Conservation (phyloP, 805 yeast genomes). For the Candida mattraensis region DNA sequence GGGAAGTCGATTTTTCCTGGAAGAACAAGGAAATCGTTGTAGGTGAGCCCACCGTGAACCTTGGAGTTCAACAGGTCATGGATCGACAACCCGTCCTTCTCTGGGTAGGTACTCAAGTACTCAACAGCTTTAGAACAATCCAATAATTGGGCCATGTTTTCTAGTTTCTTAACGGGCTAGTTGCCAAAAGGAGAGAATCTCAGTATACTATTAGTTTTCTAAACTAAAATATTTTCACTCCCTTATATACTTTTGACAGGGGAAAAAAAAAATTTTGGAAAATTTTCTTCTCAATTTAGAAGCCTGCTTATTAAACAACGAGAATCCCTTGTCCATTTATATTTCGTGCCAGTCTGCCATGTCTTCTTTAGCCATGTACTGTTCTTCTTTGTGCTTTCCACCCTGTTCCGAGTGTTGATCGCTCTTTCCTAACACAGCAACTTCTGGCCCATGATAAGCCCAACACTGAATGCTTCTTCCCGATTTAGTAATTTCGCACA, state of each 20-base stretch:
- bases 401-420: too few relatives aligned
- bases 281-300: too few relatives aligned
- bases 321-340: too few relatives aligned
- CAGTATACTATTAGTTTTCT: background rate
- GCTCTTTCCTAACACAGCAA: too few relatives aligned
- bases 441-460: too few relatives aligned
- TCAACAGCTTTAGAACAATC: conserved; percentile 65
- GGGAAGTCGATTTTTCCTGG: conserved; percentile 95
- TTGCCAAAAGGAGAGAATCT: conserved; percentile 26
- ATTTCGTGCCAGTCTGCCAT: too few relatives aligned
- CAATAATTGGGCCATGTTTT: conserved; percentile 10
- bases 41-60: conserved; percentile 92
- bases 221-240: background rate
- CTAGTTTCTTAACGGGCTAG: conserved; percentile 17
- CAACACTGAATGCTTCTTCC: conserved; percentile 2
- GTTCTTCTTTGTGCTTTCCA: too few relatives aligned
- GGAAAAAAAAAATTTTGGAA: conserved; percentile 5
- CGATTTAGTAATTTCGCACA: conserved; percentile 3
- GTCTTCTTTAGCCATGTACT: too few relatives aligned
- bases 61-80: conserved; percentile 85
- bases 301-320: too few relatives aligned
- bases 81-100: conserved; percentile 84
- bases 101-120: conserved; percentile 60
- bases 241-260: conserved; percentile 12
- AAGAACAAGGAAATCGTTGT: conserved; percentile 91